Base-by-base conservation (phyloP, 148 eudicot genomes). In the Rhododendron vialii region DNA sequence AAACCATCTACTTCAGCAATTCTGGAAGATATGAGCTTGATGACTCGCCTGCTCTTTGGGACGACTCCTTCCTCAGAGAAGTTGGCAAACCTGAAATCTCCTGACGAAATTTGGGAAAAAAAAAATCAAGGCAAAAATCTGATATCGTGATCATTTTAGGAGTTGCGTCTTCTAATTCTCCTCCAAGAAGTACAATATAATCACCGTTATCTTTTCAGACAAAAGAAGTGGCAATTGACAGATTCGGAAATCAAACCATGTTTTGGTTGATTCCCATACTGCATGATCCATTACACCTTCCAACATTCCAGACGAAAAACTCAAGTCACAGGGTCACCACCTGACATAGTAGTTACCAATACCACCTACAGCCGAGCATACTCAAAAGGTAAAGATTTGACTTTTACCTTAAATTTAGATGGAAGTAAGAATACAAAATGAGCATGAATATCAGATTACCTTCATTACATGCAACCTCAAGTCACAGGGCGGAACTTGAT, bases 401-500 rank as follows among this genome's bases (percentile, higher is more conserved):
- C 59, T 43, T 24, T 69, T 69, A 67, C 35, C 35, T 7, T 67
- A 41, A 41, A 41, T 41, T 41, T 41, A 41, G 45, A 41, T 5
- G 45, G 45, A 41, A 41, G 45, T 41, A 41, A 41, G 45, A 41
- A 41, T 41, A 41, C 45, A 41, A 41, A 41, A 41, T 5, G 45
- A 41, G 45, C 45, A 41, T 41, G 45, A 41, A 41, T 41, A 41
- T 41, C 45, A 41, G 45, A 41, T 41, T 41, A 41, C 45, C 45
- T 41, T 41, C 45, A 41, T 41, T 41, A 41, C 6, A 41, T 41
- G 45, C 45, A 41, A 41, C 45, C 45, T 41, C 45, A 41, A 41
- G 45, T 96, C 94, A 78, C 94, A 93, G 83, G 98, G 96, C 74
- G 94, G 95, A 89, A 90, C 95, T 85, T 92, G 94, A 89, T 91